Conservation (phyloP, 202 grass and related monocot species). For the Elaeis oleifera region DNA sequence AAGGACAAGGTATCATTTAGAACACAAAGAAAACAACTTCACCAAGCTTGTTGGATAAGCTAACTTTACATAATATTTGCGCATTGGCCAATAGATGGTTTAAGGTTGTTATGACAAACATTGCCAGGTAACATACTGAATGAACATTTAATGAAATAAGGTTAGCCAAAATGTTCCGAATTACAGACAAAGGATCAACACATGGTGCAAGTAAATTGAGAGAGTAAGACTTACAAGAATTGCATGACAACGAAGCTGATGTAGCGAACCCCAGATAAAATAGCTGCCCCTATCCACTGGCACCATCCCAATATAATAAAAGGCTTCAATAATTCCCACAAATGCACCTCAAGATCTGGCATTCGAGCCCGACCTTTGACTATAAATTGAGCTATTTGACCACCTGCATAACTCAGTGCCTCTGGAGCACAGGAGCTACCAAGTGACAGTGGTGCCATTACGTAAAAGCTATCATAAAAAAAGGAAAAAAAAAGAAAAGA, state of each 20-base stretch:
- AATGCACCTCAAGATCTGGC: constrained; percentile 59
- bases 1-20: no score
- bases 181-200: background rate
- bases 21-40: no score
- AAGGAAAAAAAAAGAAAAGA: constrained; percentile 17
- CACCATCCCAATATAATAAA: constrained; percentile 60
- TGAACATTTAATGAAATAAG: no score
- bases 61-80: no score
- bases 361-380: constrained; percentile 65
- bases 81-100: no score
- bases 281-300: constrained; percentile 60
- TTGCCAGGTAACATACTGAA: no score
- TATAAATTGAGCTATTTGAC: constrained; percentile 73
- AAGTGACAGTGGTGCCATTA: constrained; percentile 62
- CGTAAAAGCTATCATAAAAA: constrained; percentile 52
- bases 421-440: constrained; percentile 65
- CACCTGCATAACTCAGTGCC: constrained; percentile 34
- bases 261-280: constrained; percentile 77
- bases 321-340: constrained; percentile 45
- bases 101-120: no score
- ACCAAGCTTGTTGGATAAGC: no score
- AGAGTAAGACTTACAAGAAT: constrained; percentile 63
- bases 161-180: no score
- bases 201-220: background rate
- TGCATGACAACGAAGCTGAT: constrained; percentile 68